A percentile compares a stretch with the other conserved stretches of the same genome.
These are phyloP conservation scores for Macaranga tanarius DNA, from an alignment of 441 rosid species.

Conservation along the genomic window DNA sequence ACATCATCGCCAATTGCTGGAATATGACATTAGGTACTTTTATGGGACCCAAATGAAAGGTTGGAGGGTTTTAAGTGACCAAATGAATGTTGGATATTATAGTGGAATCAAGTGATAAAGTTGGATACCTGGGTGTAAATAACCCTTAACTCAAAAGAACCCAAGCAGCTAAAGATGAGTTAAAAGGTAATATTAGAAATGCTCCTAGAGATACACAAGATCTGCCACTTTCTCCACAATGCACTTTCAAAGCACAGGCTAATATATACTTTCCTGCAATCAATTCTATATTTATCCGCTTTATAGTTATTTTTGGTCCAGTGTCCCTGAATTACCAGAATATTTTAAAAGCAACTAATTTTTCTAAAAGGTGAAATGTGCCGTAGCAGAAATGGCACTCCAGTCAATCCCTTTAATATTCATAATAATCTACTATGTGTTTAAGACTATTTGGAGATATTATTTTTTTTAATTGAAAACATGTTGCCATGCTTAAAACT, in stretches of 20 bases:
- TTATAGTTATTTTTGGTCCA: not conserved
- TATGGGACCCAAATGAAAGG: too few relatives aligned
- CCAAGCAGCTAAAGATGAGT: too few relatives aligned
- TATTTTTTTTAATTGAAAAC: not conserved
- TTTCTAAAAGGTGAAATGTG: slow-evolving; percentile 5
- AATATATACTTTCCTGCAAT: not conserved
- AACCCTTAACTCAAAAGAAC: too few relatives aligned
- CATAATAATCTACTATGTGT: not conserved
- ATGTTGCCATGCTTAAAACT: not conserved
- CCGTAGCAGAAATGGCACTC: not conserved
- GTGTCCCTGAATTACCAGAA: not conserved
- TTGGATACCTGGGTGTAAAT: too few relatives aligned
- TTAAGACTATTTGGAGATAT: not conserved
- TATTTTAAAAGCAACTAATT: not conserved
- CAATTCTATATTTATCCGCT: not conserved
- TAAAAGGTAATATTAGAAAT: too few relatives aligned
- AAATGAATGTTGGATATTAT: too few relatives aligned
- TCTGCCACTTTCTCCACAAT: not conserved
- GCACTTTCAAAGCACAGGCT: not conserved
- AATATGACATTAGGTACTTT: too few relatives aligned
- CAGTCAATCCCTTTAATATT: not conserved
- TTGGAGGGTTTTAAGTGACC: too few relatives aligned
- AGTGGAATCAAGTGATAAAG: too few relatives aligned
- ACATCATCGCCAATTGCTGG: too few relatives aligned
- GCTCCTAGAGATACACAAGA: not conserved